phyloP scores from a whole-genome alignment of 192 early-diverging fungal genomes.

The Podila verticillata region DNA sequence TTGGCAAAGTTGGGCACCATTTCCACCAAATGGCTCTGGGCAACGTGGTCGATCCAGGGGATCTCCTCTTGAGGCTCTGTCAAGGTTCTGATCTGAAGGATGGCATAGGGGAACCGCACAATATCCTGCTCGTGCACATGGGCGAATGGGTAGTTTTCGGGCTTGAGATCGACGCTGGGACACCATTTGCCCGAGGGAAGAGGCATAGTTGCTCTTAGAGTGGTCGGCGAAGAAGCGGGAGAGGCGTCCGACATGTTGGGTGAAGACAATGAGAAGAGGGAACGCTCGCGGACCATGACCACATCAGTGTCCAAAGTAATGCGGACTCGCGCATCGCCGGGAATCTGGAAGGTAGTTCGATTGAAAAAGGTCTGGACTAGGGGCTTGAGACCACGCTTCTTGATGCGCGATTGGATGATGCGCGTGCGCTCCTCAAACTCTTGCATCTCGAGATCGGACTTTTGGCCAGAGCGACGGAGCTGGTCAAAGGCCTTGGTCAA shows the following conservation, averaged over 20 bases:
- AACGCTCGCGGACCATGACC: constrained; percentile 55
- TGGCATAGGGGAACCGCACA: constrained; percentile 45
- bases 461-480: constrained; percentile 36
- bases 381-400: constrained; percentile 28
- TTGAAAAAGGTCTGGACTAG: constrained; percentile 54
- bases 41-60: constrained; percentile 82
- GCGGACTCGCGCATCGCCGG: constrained; percentile 57
- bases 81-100: constrained; percentile 46
- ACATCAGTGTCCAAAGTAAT: constrained; percentile 59
- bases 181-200: constrained; percentile 26
- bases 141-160: constrained; percentile 51
- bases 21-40: constrained; percentile 71
- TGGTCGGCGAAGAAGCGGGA: neutral
- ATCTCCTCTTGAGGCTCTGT: constrained; percentile 62
- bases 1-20: constrained; percentile 61
- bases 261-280: constrained; percentile 5
- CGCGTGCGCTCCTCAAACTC: constrained; percentile 33
- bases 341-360: constrained; percentile 60
- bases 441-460: constrained; percentile 32
- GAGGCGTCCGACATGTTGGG: constrained; percentile 1
- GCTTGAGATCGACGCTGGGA: constrained; percentile 65
- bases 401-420: constrained; percentile 32
- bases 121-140: constrained; percentile 35
- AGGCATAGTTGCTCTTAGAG: neutral
- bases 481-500: constrained; percentile 25